Evolutionary conservation across 352 stramenopile species (phyloP), one percentile per base, ranked within the genome.

Genomic region (Albugo laibachii): DNA sequence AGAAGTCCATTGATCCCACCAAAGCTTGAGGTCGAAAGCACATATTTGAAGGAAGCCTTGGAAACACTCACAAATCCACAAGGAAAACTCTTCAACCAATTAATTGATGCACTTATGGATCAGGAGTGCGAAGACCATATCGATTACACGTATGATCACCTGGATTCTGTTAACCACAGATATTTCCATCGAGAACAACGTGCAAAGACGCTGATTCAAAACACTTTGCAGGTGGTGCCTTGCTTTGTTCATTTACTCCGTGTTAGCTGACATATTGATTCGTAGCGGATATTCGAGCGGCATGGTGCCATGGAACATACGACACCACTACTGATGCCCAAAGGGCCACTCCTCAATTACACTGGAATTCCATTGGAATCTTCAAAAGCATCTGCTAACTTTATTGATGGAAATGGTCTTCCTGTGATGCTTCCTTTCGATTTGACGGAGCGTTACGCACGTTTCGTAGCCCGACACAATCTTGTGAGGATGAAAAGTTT

Each of bases 11-110:
- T 92, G 5, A 48, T 92, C 4, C 78, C 78, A 2, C 52, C 76
- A 1, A 88, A 92, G 50, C 88, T 87, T 49, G 76, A 92, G 54
- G 66, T 92, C 4, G 78, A 92, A 42, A 66, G 71, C 13, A 79
- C 65, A 6, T 92, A 92, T 54, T 47, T 92, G 58, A 68, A 71
- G 13, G 78, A 92, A 51, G 78, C 75, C 13, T 62, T 92, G 11
- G 61, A 93, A 36, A 93, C 76, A 5, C 68, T 95, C 6, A 63
- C 86, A 18, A 91, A 93, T 51, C 80, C 83, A 0, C 74, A 91
- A 45, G 83, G 78, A 8, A 87, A 89, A 54, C 93, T 92, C 54
- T 95, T 89, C 48, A 63, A 69, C 0, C 78, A 92, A 48, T 61
- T 92, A 27, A 83, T 92, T 45, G 73, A 89, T 24, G 72, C 71